phyloP scores from a whole-genome alignment of 2,329 filamentous ascomycete genomes.

The Sporothrix sp. region DNA sequence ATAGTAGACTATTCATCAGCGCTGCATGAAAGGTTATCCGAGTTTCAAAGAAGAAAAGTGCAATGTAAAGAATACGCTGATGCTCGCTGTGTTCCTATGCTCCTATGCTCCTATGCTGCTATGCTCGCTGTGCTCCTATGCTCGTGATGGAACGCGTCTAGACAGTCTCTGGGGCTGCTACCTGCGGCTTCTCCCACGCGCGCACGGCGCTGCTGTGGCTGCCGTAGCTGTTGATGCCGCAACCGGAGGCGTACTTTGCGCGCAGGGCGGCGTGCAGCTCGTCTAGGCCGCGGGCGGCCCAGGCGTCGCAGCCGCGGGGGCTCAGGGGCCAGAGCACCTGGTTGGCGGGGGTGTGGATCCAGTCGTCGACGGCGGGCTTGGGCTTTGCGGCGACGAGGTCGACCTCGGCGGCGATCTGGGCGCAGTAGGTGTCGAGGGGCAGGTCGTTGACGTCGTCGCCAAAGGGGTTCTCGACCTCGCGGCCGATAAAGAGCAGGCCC shows the following conservation, averaged over 20 bases:
- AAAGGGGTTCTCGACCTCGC: slow-evolving; percentile 61
- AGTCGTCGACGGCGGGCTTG: slow-evolving; percentile 40
- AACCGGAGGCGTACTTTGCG: slow-evolving; percentile 17
- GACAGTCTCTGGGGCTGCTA: too few species aligned
- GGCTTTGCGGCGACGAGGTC: slow-evolving; percentile 50
- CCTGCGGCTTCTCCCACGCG: background rate
- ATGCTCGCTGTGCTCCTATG: too few species aligned
- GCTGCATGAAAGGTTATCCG: too few species aligned
- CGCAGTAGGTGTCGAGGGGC: slow-evolving; percentile 54
- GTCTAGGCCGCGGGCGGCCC: slow-evolving; percentile 26
- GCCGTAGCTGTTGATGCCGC: background rate
- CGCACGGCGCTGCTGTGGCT: background rate
- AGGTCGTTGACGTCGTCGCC: slow-evolving; percentile 60
- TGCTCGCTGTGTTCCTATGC: too few species aligned
- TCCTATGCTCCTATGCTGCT: too few species aligned
- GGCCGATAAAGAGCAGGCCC: slow-evolving; percentile 54
- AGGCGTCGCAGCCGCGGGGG: slow-evolving; percentile 35
- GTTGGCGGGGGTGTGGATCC: slow-evolving; percentile 31
- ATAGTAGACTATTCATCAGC: too few species aligned
- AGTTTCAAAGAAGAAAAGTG: too few species aligned
- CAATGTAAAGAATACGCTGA: too few species aligned
- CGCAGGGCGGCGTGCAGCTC: background rate
- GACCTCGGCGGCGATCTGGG: slow-evolving; percentile 52
- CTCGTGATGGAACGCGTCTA: too few species aligned
- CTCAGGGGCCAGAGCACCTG: slow-evolving; percentile 33